A percentile compares a stretch with the other conserved stretches of the same genome.
These are phyloP conservation scores for Penicillium macrosclerotiorum DNA, from an alignment of 495 filamentous ascomycete genomes.

Conservation along the genomic window DNA sequence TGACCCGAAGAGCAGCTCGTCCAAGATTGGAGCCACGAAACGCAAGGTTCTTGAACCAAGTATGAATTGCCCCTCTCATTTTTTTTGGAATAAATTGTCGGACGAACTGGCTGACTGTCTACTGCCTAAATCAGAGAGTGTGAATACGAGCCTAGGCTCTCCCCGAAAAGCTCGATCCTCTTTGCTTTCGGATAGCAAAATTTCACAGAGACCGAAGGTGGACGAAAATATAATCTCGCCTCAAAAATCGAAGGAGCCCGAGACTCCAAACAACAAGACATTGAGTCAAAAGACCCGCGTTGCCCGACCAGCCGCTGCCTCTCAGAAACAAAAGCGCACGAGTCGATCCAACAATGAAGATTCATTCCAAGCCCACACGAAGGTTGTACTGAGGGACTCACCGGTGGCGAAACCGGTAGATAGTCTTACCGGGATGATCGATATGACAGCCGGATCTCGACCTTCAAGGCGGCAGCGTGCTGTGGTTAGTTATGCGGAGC, in stretches of 20 bases:
- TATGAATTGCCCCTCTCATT: conserved; percentile 31
- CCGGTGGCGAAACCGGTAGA: conserved; percentile 6
- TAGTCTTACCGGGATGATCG: conserved; percentile 16
- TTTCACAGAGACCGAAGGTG: conserved; percentile 1
- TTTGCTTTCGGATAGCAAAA: conserved; percentile 14
- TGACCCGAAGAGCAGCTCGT: conserved; percentile 15
- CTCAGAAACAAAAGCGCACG: conserved; percentile 19
- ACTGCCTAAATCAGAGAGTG: conserved; percentile 46
- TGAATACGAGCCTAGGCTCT: conserved; percentile 44
- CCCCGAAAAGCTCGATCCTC: conserved; percentile 23
- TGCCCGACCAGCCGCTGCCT: neutral
- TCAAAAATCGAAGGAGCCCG: conserved; percentile 13
- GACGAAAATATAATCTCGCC: conserved; percentile 19
- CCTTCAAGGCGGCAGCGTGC: conserved; percentile 62
- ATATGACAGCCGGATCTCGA: conserved; percentile 45
- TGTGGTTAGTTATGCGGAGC: conserved; percentile 80
- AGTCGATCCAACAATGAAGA: conserved; percentile 13
- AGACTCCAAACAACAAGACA: conserved; percentile 3
- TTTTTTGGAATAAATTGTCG: neutral
- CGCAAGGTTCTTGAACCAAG: conserved; percentile 61
- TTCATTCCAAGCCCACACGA: neutral
- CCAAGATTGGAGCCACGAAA: conserved; percentile 17
- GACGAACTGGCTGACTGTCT: conserved; percentile 10
- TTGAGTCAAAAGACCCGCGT: conserved; percentile 11
- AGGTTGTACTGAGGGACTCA: conserved; percentile 7